Conservation (phyloP, 2,329 filamentous ascomycete genomes). For the Pseudonectria buxi region DNA sequence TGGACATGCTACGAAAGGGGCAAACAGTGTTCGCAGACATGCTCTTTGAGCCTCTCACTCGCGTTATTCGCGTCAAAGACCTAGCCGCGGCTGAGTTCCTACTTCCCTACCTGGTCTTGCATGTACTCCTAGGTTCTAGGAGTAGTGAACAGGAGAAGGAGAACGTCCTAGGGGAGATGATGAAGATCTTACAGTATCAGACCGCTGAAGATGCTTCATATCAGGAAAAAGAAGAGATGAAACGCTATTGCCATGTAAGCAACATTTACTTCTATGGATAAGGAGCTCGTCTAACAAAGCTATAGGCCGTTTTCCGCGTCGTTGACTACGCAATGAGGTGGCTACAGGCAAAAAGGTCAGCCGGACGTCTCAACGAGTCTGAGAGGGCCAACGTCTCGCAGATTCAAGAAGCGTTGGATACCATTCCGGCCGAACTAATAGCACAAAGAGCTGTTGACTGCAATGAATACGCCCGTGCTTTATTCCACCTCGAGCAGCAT, state of each 20-base stretch:
- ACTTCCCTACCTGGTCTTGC: slow-evolving; percentile 78
- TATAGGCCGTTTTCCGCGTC: slow-evolving; percentile 76
- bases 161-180: slow-evolving; percentile 65
- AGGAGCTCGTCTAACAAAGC: slow-evolving; percentile 11
- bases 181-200: slow-evolving; percentile 63
- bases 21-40: slow-evolving; percentile 67
- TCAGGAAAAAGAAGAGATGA: slow-evolving; percentile 64
- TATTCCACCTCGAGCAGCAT: slow-evolving; percentile 93
- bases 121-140: slow-evolving; percentile 68
- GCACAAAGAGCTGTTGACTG: slow-evolving; percentile 87
- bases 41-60: slow-evolving; percentile 74
- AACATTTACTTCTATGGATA: background rate
- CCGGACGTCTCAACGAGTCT: slow-evolving; percentile 21
- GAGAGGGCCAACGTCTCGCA: slow-evolving; percentile 44
- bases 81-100: slow-evolving; percentile 81
- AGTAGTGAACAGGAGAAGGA: slow-evolving; percentile 53
- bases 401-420: slow-evolving; percentile 45
- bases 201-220: slow-evolving; percentile 45
- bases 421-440: slow-evolving; percentile 67
- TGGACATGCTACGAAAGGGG: slow-evolving; percentile 73
- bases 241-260: slow-evolving; percentile 78
- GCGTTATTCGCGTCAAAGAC: slow-evolving; percentile 80
- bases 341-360: slow-evolving; percentile 64
- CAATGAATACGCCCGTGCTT: slow-evolving; percentile 81
- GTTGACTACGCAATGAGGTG: slow-evolving; percentile 89